Conservation (phyloP, 2,329 filamentous ascomycete species). For the Neocatenulostroma microsporum region DNA sequence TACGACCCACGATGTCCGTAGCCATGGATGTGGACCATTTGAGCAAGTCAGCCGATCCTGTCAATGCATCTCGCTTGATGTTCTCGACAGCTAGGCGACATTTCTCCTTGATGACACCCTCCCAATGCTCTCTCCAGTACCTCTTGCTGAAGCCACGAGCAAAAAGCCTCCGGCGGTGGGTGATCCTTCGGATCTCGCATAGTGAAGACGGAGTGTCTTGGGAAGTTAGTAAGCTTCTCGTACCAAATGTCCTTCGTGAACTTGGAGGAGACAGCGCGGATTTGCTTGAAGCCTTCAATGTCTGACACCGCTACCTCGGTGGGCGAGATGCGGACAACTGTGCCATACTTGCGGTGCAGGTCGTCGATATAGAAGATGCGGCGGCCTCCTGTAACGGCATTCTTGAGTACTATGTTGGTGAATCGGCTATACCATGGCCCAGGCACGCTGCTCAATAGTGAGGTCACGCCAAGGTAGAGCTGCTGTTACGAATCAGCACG, state of each 20-base stretch:
- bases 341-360: constrained; percentile 58
- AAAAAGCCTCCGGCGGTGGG: constrained; percentile 1
- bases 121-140: background rate
- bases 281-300: constrained; percentile 39
- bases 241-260: background rate
- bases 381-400: constrained; percentile 1
- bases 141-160: background rate
- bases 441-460: constrained; percentile 8
- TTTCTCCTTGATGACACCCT: background rate
- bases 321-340: constrained; percentile 64
- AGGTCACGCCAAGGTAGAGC: background rate
- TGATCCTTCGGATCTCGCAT: background rate
- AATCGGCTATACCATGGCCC: constrained; percentile 10
- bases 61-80: constrained; percentile 1
- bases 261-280: constrained; percentile 38
- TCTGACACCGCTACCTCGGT: constrained; percentile 51
- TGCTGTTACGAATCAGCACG: constrained; percentile 1
- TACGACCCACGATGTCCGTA: constrained; percentile 4
- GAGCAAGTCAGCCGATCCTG: constrained; percentile 2
- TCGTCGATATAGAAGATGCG: constrained; percentile 11
- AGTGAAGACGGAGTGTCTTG: background rate
- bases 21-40: constrained; percentile 10
- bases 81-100: background rate
- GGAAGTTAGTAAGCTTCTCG: constrained; percentile 1
- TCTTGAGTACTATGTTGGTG: constrained; percentile 4